These are phyloP conservation scores for Quercus aquifolioides DNA, from an alignment of 306 rosid genomes.

Conservation along the genomic window DNA sequence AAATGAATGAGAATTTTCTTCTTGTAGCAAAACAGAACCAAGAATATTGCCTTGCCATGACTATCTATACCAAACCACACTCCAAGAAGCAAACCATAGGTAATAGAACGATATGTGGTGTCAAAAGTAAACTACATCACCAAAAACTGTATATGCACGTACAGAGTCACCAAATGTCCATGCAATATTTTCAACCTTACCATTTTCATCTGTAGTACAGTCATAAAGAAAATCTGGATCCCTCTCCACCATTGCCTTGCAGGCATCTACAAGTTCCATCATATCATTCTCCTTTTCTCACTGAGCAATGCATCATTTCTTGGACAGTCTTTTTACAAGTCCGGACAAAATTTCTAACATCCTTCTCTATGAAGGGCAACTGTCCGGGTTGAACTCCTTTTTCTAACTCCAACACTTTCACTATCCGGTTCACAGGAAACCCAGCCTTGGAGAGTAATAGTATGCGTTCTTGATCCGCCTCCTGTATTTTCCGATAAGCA, in stretches of 20 bases:
- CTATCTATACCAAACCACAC: slow-evolving; percentile 58
- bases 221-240: slow-evolving; percentile 48
- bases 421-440: slow-evolving; percentile 63
- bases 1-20: slow-evolving; percentile 50
- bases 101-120: slow-evolving; percentile 48
- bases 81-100: slow-evolving; percentile 61
- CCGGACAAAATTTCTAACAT: slow-evolving; percentile 65
- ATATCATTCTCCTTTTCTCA: slow-evolving; percentile 61
- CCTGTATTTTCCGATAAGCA: slow-evolving; percentile 65
- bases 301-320: slow-evolving; percentile 61
- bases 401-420: slow-evolving; percentile 60
- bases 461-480: slow-evolving; percentile 59
- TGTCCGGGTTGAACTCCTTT: slow-evolving; percentile 67
- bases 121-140: slow-evolving; percentile 62
- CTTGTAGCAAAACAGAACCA: slow-evolving; percentile 59
- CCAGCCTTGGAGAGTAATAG: slow-evolving; percentile 67
- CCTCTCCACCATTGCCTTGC: slow-evolving; percentile 43
- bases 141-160: slow-evolving; percentile 44
- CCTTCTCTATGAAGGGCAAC: slow-evolving; percentile 69
- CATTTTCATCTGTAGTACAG: slow-evolving; percentile 43
- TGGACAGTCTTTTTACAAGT: slow-evolving; percentile 66
- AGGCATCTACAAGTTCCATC: slow-evolving; percentile 54
- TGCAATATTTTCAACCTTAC: slow-evolving; percentile 51
- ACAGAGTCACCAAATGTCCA: slow-evolving; percentile 56
- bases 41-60: slow-evolving; percentile 48